Conservation (phyloP, 2,329 filamentous ascomycete genomes). For the Trichoderma oligosporum region DNA sequence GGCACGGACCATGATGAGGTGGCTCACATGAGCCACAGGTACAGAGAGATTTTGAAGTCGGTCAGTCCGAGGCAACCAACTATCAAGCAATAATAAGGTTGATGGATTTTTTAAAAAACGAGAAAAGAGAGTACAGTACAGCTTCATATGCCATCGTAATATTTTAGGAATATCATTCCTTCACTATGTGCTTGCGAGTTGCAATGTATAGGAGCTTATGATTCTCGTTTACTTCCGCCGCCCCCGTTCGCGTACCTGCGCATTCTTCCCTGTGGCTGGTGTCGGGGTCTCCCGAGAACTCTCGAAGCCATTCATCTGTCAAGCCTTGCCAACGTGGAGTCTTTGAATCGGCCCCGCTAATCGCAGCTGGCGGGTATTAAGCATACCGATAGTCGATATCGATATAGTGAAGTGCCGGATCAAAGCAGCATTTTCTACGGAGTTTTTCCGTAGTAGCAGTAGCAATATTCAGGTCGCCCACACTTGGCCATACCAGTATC, state of each 20-base stretch:
- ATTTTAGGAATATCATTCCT: neutral
- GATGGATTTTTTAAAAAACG: neutral
- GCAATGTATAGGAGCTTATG: too few relatives aligned
- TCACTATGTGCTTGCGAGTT: neutral
- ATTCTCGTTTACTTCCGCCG: neutral
- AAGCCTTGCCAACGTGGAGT: conserved; percentile 16
- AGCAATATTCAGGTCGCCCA: neutral
- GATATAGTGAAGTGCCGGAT: neutral
- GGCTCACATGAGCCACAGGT: conserved; percentile 11
- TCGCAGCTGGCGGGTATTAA: neutral
- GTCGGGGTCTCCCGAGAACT: neutral
- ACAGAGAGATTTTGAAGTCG: neutral
- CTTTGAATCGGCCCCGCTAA: conserved; percentile 9
- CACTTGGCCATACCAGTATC: neutral
- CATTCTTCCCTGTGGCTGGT: conserved; percentile 11
- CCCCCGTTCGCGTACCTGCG: neutral
- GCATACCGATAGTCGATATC: conserved; percentile 1
- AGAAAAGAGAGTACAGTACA: too few relatives aligned
- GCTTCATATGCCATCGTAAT: too few relatives aligned
- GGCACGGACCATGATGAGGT: neutral
- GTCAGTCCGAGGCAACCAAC: neutral
- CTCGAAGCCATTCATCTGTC: conserved; percentile 15
- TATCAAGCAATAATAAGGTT: neutral
- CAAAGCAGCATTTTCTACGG: too few relatives aligned
- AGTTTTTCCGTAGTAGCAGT: too few relatives aligned